Percentiles rank a stretch among this genome's conserved stretches.
Conservation (phyloP, 305 asterid species). For the Plantago coronopus region DNA sequence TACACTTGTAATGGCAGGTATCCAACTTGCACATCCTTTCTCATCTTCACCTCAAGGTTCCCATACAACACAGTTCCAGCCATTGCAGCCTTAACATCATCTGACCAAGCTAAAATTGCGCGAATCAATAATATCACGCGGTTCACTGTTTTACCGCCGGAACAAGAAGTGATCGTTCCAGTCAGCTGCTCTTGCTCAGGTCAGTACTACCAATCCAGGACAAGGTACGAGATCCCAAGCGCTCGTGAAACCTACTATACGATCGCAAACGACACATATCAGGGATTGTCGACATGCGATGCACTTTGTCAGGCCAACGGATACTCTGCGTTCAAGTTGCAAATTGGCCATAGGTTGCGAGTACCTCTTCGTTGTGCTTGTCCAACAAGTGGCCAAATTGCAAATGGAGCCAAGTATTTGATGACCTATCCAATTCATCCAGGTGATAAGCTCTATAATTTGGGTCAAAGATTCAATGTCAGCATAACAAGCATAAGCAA, state of each 20-base stretch:
- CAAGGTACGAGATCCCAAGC: constrained; percentile 27
- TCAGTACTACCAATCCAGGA: constrained; percentile 34
- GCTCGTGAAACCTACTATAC: constrained; percentile 29
- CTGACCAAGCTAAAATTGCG: constrained; percentile 33
- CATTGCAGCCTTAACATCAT: constrained; percentile 47
- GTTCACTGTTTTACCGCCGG: constrained; percentile 29
- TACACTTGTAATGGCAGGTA: constrained; percentile 40
- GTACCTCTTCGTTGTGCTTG: constrained; percentile 65
- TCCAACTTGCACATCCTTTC: constrained; percentile 40
- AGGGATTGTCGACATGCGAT: constrained; percentile 52
- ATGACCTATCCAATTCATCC: constrained; percentile 40
- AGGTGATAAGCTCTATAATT: constrained; percentile 30
- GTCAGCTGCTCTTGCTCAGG: constrained; percentile 51
- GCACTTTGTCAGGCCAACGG: constrained; percentile 27
- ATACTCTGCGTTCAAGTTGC: constrained; percentile 17
- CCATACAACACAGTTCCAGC: constrained; percentile 42
- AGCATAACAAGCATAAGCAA: constrained; percentile 23
- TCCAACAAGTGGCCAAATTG: constrained; percentile 42
- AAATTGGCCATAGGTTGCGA: constrained; percentile 29
- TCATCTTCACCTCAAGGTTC: constrained; percentile 41
- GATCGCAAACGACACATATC: constrained; percentile 47
- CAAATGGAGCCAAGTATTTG: constrained; percentile 33
- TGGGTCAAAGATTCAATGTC: constrained; percentile 41
- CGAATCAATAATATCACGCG: constrained; percentile 35
- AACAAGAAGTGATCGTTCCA: constrained; percentile 43